phyloP scores from a whole-genome alignment of 148 eudicot species.

The Diospyros kaki region DNA sequence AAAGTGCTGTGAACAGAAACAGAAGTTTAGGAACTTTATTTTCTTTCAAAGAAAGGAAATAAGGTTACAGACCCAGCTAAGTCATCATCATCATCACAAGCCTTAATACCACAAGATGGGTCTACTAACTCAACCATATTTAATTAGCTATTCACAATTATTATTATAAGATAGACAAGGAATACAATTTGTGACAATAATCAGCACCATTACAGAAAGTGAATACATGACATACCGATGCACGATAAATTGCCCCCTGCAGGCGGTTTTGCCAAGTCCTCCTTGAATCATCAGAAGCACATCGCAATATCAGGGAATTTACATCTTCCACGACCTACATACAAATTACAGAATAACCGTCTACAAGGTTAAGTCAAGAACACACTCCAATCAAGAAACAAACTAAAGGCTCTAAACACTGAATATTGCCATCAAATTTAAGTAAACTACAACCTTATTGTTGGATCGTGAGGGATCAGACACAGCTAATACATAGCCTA shows the following conservation, averaged over 20 bases:
- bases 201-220: background rate
- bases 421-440: background rate
- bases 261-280: conserved; percentile 70
- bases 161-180: background rate
- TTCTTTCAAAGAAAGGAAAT: conserved; percentile 1
- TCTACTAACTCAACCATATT: background rate
- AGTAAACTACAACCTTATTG: conserved; percentile 41
- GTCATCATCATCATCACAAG: too few species aligned
- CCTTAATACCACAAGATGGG: background rate
- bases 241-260: conserved; percentile 82
- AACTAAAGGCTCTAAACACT: background rate
- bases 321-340: conserved; percentile 83
- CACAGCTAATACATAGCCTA: conserved; percentile 70
- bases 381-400: background rate
- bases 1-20: conserved; percentile 2
- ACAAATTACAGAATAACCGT: background rate
- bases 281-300: conserved; percentile 61
- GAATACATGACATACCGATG: conserved; percentile 51
- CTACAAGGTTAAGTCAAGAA: conserved; percentile 1
- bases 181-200: background rate
- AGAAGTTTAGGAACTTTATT: background rate
- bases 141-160: background rate
- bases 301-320: conserved; percentile 67
- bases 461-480: conserved; percentile 47
- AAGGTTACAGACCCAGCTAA: background rate